Base-by-base conservation (phyloP, 2,329 filamentous ascomycete species). In the Chaetomium strumarium region DNA sequence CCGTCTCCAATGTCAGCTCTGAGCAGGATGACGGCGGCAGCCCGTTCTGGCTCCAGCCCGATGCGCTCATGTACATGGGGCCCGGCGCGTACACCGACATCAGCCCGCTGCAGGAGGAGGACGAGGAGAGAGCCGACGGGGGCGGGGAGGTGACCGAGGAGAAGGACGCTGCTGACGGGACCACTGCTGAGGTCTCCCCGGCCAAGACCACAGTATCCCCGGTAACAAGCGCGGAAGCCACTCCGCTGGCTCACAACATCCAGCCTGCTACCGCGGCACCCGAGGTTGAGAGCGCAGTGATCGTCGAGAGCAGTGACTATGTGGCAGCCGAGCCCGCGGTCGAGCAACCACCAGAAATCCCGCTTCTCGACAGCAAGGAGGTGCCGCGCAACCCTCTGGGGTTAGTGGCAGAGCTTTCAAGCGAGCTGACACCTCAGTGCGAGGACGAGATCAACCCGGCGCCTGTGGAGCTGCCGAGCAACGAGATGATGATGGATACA, bases 31-130 rank as follows among this genome's bases (percentile, higher is more conserved):
- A 69, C 51, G 68, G 68, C 39, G 56, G 67, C 46, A 57, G 63
- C 30, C 59, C 66, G 39, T 69, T 59, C 1, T 75, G 76, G 52
- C 79, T 78, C 54, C 74, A 78, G 55, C 74, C 75, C 3, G 76
- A 77, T 55, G 73, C 68, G 55, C 77, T 79, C 57, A 77, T 78
- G 71, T 79, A 73, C 57, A 69, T 79, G 14, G 76, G 76, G 0
- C 74, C 76, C 0, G 74, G 72, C 1, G 63, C 66, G 2, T 73
- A 74, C 57, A 71, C 61, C 24, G 75, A 77, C 47, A 65, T 75
- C n/a, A 76, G 71, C 41, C 72, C 75, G 0, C 47, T 73, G 29
- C 68, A 73, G 13, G 34, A 43, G n/a, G 71, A 75, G 33, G 70
- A 74, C 45, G 71, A 75, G 31, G 69, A 75, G 37, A 14, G 73